A percentile compares a stretch with the other conserved stretches of the same genome.
Conservation (phyloP, 75 land plant genomes). For the Isoetes taiwanensis region DNA sequence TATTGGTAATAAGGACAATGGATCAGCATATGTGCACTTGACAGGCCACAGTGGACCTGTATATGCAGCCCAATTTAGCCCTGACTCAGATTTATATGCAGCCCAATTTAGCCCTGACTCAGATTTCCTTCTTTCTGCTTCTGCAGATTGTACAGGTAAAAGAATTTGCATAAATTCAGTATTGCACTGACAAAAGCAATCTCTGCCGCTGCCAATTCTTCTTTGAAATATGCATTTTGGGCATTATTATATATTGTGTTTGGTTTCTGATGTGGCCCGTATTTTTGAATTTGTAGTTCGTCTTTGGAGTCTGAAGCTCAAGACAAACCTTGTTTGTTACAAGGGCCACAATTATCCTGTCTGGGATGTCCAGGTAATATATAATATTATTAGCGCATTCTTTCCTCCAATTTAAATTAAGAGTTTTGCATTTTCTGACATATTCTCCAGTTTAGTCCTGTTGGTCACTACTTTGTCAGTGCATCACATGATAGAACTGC, state of each 20-base stretch:
- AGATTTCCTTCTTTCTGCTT: conserved; percentile 75
- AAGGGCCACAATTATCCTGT: conserved; percentile 99
- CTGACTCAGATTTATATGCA: conserved; percentile 60
- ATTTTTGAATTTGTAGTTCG: conserved; percentile 45
- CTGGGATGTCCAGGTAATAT: conserved; percentile 95
- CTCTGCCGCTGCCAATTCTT: too few species aligned
- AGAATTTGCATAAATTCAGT: too few species aligned
- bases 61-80: conserved; percentile 83
- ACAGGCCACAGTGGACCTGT: conserved; percentile 95
- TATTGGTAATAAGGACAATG: conserved; percentile 9
- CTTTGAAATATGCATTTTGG: too few species aligned
- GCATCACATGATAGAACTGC: conserved; percentile 97
- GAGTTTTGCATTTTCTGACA: neutral
- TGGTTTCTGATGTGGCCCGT: neutral
- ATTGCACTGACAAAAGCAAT: too few species aligned
- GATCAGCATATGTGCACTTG: conserved; percentile 42
- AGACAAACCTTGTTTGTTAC: conserved; percentile 91
- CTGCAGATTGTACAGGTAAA: conserved; percentile 86
- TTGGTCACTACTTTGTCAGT: conserved; percentile 97
- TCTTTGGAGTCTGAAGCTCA: conserved; percentile 83
- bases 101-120: conserved; percentile 85
- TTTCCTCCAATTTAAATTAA: neutral
- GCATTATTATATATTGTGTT: too few species aligned
- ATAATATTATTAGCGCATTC: neutral
- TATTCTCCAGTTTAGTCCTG: conserved; percentile 82